phyloP scores from a whole-genome alignment of 495 filamentous ascomycete species.

The Chaetomidium leptoderma region DNA sequence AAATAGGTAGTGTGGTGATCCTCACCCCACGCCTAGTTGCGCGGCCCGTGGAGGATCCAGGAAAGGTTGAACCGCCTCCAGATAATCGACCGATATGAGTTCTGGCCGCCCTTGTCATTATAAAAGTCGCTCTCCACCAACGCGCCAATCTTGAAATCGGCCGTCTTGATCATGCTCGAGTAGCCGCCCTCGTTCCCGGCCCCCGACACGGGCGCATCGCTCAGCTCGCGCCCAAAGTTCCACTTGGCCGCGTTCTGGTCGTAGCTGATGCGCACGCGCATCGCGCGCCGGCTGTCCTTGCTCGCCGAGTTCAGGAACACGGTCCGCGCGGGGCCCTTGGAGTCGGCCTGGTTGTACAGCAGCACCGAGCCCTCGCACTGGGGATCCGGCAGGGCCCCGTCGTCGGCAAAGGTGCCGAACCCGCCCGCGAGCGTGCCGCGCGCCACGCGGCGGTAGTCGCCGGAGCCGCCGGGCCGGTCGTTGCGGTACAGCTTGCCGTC shows the following conservation, averaged over 20 bases:
- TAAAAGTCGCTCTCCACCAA: neutral
- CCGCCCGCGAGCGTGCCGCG: neutral
- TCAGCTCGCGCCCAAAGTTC: neutral
- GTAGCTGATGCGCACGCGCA: slow-evolving; percentile 3
- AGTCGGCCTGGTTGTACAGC: neutral
- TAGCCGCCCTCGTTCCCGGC: neutral
- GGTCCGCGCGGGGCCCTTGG: neutral
- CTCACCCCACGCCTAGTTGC: neutral
- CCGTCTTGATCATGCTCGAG: slow-evolving; percentile 2
- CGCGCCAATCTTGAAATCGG: neutral
- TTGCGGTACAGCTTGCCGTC: slow-evolving; percentile 5
- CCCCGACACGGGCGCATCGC: neutral
- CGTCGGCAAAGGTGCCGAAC: neutral
- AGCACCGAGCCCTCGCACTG: neutral
- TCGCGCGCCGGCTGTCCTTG: neutral
- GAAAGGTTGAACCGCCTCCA: neutral
- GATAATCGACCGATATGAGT: neutral
- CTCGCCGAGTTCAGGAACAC: slow-evolving; percentile 1
- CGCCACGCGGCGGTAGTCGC: neutral
- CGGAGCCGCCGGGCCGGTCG: neutral
- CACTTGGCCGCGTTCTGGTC: neutral
- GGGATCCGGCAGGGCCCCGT: neutral
- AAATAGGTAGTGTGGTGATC: too few species aligned
- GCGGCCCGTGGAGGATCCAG: neutral
- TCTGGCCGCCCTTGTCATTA: neutral